Conservation (phyloP, 805 yeast genomes). For the Pichia sporocuriosa region DNA sequence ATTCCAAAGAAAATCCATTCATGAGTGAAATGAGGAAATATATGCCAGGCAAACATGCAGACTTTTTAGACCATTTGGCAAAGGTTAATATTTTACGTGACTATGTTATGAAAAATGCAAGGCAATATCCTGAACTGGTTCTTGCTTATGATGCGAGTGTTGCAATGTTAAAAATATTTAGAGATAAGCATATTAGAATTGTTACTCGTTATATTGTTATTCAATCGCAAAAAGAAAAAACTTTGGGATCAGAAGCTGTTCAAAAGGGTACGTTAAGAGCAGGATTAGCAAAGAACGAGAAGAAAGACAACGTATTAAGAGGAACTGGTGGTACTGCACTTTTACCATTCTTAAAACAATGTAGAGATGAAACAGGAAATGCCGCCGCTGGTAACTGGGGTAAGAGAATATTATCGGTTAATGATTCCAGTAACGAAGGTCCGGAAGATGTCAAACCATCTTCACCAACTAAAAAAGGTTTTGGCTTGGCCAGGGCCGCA, state of each 20-base stretch:
- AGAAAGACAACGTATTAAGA: slow-evolving; percentile 46
- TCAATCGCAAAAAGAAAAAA: slow-evolving; percentile 57
- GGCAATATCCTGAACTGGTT: slow-evolving; percentile 46
- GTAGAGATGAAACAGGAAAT: slow-evolving; percentile 93
- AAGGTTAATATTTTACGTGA: slow-evolving; percentile 54
- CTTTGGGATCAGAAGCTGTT: slow-evolving; percentile 41
- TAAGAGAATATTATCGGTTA: slow-evolving; percentile 43
- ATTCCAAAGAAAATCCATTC: slow-evolving; percentile 35
- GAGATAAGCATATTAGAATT: slow-evolving; percentile 90
- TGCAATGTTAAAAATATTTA: slow-evolving; percentile 79
- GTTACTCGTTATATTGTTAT: slow-evolving; percentile 81
- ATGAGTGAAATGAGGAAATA: slow-evolving; percentile 79
- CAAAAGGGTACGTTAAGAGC: slow-evolving; percentile 48
- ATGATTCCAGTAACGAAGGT: neutral
- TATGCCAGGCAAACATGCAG: slow-evolving; percentile 84
- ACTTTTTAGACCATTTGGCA: slow-evolving; percentile 59
- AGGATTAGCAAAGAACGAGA: slow-evolving; percentile 48
- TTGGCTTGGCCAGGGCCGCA: too few relatives aligned
- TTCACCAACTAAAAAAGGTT: neutral
- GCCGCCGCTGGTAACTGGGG: slow-evolving; percentile 95
- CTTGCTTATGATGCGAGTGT: slow-evolving; percentile 82
- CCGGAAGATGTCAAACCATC: neutral
- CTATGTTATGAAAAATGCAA: slow-evolving; percentile 43
- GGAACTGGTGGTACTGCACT: slow-evolving; percentile 96
- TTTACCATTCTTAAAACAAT: slow-evolving; percentile 87